Evolutionary conservation across 371 early-diverging fungal genomes (phyloP), one percentile per base, ranked within the genome.

Genomic region (Rhizopus delemar): DNA sequence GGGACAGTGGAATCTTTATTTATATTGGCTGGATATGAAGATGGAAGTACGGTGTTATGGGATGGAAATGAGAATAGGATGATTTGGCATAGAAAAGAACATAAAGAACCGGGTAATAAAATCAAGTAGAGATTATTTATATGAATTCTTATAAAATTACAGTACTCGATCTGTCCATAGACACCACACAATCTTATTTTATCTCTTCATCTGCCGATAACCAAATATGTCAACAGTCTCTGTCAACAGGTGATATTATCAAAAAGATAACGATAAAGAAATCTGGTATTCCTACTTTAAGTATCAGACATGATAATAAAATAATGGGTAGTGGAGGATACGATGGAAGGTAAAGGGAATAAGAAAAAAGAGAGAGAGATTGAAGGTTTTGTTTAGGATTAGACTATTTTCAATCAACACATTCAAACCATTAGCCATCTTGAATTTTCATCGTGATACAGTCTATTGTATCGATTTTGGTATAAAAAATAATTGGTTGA

Each of bases 281-380:
- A 46, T 59, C 74, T 28, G 81, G 81, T 12, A 43, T 74, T 29
- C 67, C 74, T 15, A 61, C 71, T 8, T 43, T 83, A 15, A 63
- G 52, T 28, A 75, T 83, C 36, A 69, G 83, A 32, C 50, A 60
- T 50, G 83, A 83, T 57, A 70, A 70, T 32, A 80, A 77, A 58
- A 74, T 83, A 49, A 64, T 80, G 57, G 81, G 76, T n/a, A 73
- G 78, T 0, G 83, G 71, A 22, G 83, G 83, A n/a, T 78, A 70
- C 62, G 83, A 83, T 64, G 73, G 72, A 51, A 78, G 65, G 83
- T 79, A 68, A 53, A 33, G 6, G 39, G 9, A 7, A 22, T 36
- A 28, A 22, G 5, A 16, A 41, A 9, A 8, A 41, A 22, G 11
- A 15, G 38, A 53, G 41, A 11, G 15, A 12, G 13, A 28, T 8